Percentiles rank a stretch among this genome's conserved stretches.
These are phyloP conservation scores for Boletales sp. DNA, from an alignment of 768 basidiomycete species.

Conservation along the genomic window DNA sequence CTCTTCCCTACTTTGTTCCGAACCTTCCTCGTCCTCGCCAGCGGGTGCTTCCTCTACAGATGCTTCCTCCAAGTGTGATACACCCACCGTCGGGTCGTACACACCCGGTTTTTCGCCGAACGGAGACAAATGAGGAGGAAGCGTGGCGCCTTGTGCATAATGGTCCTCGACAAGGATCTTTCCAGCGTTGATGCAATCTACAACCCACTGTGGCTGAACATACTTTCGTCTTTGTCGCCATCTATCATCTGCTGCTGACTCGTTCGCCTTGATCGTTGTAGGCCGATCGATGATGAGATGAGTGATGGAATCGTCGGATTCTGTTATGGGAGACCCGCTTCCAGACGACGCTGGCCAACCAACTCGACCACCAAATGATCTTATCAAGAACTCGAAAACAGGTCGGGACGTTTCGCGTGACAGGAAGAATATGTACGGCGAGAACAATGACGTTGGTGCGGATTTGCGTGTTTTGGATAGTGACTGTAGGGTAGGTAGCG, in stretches of 20 bases:
- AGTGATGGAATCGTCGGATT: constrained; percentile 81
- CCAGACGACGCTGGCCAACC: constrained; percentile 87
- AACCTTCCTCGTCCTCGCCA: constrained; percentile 29
- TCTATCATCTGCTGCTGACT: constrained; percentile 57
- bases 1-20: constrained; percentile 17
- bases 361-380: constrained; percentile 87
- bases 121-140: constrained; percentile 95
- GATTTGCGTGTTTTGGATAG: constrained; percentile 59
- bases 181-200: constrained; percentile 89
- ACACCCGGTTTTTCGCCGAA: constrained; percentile 82
- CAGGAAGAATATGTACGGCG: constrained; percentile 86
- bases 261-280: constrained; percentile 42
- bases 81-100: constrained; percentile 58
- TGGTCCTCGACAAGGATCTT: constrained; percentile 81
- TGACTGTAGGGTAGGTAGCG: constrained; percentile 68
- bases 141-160: constrained; percentile 79
- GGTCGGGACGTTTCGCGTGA: constrained; percentile 89
- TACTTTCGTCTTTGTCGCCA: constrained; percentile 71
- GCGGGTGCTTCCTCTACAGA: constrained; percentile 28
- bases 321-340: constrained; percentile 73
- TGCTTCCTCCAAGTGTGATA: constrained; percentile 15
- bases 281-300: constrained; percentile 96
- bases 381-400: constrained; percentile 92
- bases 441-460: constrained; percentile 63
- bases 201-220: constrained; percentile 97